Base-by-base conservation (phyloP, 2,329 filamentous ascomycete genomes). In the Neofusicoccum sp. region DNA sequence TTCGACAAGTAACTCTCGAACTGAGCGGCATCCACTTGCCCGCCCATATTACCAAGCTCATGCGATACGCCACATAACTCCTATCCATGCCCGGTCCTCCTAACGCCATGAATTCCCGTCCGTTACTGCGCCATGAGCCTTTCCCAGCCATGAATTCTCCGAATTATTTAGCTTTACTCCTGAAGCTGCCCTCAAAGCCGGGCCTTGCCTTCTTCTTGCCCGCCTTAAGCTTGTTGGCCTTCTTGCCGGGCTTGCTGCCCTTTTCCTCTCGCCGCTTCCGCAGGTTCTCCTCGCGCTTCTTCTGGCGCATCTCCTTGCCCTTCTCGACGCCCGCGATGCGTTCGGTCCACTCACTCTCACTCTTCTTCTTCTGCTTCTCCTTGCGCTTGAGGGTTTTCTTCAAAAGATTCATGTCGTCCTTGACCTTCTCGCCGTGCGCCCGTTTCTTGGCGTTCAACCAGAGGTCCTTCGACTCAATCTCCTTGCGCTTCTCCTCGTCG, bases 351-450 rank as follows among this genome's bases (percentile, higher is more conserved):
- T 95, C 92, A 73, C 90, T 89, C 76, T 92, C 92, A 74, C 91
- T 96, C 86, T 95, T 96, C 78, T 89, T 89, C 86, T 97, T 98
- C 59, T 85, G 82, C 68, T 89, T 87, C 71, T 97, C 92, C 81
- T 97, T 96, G 68, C 94, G 88, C 84, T 97, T 97, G 68, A 98
- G 82, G 0, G 93, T 91, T 83, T 97, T 97, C 83, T 97, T 97
- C 33, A 78, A 84, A 63, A 97, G 79, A 49, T 85, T 87, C 66
- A 92, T 92, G 75, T 97, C 92, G 72, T 98, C 93, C 65, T 87
- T 88, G 37, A 97, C 89, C 74, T 92, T 91, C 73, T 97, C 93
- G 54, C 95, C 95, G 75, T 96, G 91, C 1, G 90, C 92, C 29
- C 90, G 88, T 77, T 92, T 92, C 77, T 94, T 90, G 2, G 95